Evolutionary conservation across 225 moss, liverwort and hornwort genomes (phyloP).

Genomic region (Bryoerythrophyllum caledonicum): DNA sequence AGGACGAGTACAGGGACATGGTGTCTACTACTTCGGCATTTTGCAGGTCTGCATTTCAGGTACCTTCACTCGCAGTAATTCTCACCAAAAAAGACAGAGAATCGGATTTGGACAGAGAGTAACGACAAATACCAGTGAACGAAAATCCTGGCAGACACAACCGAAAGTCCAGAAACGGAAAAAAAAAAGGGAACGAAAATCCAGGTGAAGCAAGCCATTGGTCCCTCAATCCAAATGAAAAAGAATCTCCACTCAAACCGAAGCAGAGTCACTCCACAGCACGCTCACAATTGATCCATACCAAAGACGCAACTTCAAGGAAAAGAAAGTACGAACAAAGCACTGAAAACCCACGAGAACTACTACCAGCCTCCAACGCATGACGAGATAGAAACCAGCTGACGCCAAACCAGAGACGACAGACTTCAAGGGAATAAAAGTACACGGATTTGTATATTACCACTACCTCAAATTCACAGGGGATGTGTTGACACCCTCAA

Average conservation of each 20-base stretch:
- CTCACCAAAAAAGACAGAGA: neutral
- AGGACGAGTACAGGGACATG: neutral
- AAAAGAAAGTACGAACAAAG: no score
- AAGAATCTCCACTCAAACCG: neutral
- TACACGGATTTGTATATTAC: neutral
- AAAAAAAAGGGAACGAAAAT: neutral
- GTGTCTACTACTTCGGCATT: neutral
- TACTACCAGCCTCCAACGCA: no score
- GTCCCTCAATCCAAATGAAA: neutral
- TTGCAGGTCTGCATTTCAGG: neutral
- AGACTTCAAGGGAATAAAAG: no score
- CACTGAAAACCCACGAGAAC: no score
- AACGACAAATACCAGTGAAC: neutral
- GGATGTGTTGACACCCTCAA: conserved; percentile 28
- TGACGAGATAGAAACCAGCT: no score
- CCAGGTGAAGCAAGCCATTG: neutral
- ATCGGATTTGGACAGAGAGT: conserved; percentile 1
- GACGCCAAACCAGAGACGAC: no score
- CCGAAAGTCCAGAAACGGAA: neutral
- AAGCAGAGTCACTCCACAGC: neutral
- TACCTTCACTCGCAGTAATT: neutral
- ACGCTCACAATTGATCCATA: neutral
- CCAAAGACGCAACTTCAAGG: neutral
- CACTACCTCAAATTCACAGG: conserved; percentile 36
- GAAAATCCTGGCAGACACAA: conserved; percentile 13